Conservation (phyloP, 306 rosid species). For the Cicer yamashitae region DNA sequence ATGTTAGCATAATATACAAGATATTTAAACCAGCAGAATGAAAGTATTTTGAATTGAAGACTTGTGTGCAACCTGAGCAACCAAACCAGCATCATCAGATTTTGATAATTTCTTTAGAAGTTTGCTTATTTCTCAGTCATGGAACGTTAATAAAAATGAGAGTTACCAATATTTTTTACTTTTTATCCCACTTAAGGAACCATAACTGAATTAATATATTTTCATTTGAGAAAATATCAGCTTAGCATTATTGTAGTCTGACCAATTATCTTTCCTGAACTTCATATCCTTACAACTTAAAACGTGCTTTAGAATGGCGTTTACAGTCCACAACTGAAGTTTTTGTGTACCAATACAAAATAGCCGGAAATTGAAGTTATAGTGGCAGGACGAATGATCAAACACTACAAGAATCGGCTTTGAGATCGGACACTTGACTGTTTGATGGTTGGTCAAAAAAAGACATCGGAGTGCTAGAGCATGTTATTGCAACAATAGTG, state of each 20-base stretch:
- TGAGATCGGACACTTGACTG: no score
- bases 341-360: no score
- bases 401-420: no score
- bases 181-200: slow-evolving; percentile 11
- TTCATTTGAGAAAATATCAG: neutral
- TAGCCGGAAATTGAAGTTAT: no score
- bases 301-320: no score
- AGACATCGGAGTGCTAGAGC: no score
- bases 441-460: no score
- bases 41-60: neutral
- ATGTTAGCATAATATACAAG: neutral
- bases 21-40: neutral
- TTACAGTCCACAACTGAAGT: no score
- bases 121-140: neutral
- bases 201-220: neutral
- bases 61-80: neutral
- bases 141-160: neutral
- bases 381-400: no score
- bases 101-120: neutral
- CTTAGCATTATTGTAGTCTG: slow-evolving; percentile 1
- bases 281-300: neutral
- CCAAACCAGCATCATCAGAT: neutral
- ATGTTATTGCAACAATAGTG: no score
- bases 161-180: slow-evolving; percentile 1
- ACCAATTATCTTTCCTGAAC: neutral